These are phyloP conservation scores for Antarctomyces pellizariae DNA, from an alignment of 495 filamentous ascomycete genomes.

Conservation along the genomic window DNA sequence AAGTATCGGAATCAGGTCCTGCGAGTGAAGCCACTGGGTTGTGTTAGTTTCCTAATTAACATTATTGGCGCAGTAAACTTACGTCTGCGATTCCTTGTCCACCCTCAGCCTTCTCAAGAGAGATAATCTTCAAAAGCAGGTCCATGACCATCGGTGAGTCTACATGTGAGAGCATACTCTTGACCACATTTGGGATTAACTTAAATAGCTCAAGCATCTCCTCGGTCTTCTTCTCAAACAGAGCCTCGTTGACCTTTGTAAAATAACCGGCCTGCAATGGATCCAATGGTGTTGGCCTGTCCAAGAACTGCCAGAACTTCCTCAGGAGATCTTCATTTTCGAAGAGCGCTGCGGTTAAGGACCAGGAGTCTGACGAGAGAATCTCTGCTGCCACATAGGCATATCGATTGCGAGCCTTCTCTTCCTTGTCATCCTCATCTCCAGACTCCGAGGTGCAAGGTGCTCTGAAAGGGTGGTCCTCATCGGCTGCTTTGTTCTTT, in stretches of 20 bases:
- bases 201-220: conserved; percentile 85
- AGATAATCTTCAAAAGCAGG: conserved; percentile 89
- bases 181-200: conserved; percentile 54
- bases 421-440: conserved; percentile 48
- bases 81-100: conserved; percentile 91
- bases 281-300: conserved; percentile 57
- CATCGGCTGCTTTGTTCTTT: conserved; percentile 22
- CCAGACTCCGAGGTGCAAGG: conserved; percentile 17
- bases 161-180: conserved; percentile 76
- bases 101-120: conserved; percentile 76
- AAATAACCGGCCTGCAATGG: conserved; percentile 91
- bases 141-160: conserved; percentile 99
- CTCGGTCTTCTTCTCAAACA: conserved; percentile 92
- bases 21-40: conserved; percentile 69
- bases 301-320: conserved; percentile 79
- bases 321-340: conserved; percentile 53
- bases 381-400: conserved; percentile 84
- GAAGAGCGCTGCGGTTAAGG: conserved; percentile 78
- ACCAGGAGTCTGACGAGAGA: conserved; percentile 89
- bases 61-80: conserved; percentile 14
- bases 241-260: conserved; percentile 90
- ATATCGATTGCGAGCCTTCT: conserved; percentile 76
- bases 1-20: conserved; percentile 71
- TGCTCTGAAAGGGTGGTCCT: conserved; percentile 23
- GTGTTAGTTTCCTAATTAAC: conserved; percentile 7